Evolutionary conservation across 106 monocot genomes (phyloP), one percentile per base, ranked within the genome.

Genomic region (Phalaenopsis aphrodite): DNA sequence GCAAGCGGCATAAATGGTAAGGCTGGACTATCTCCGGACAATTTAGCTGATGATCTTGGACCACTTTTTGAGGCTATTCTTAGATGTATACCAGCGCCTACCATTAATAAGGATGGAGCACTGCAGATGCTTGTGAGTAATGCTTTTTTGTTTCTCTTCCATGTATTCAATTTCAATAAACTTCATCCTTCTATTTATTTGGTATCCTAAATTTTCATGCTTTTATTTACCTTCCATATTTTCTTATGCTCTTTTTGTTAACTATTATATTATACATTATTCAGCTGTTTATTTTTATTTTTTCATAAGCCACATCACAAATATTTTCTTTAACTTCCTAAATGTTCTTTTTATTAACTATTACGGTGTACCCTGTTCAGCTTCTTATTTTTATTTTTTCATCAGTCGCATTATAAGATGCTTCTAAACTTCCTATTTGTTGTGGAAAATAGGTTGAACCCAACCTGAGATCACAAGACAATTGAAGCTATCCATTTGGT

Each of bases 1-100:
- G 99, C 99, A 24, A 99, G 99, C 84, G 99, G 93, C 45, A 95
- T 99, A 46, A 93, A 90, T 81, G 99, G 99, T 36, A 93, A 88
- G 85, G 99, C 99, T 36, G 99, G 99, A 75, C 76, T 99, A 21
- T 89, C 87, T 77, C 88, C 95, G 55, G 95, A 99, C 55, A 89
- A 93, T 82, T 79, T 99, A 42, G 91, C 93, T 61, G 91, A 95
- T 86, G 94, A 99, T 83, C 90, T 99, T 77, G 99, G 99, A 5
- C 99, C 99, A 57, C 89, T 99, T 76, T 99, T 99, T 85, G 99
- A 99, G 91, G 88, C 95, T 66, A 90, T 99, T 86, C 87, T 99
- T 46, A 91, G 95, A 86, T 99, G 99, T 80, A 95, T 99, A 84
- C 99, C 99, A 56, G 99, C 90, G 84, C 99, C 99, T 38, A 86